Base-by-base conservation (phyloP, 176 grass and related monocot genomes). In the Lolium multiflorum region DNA sequence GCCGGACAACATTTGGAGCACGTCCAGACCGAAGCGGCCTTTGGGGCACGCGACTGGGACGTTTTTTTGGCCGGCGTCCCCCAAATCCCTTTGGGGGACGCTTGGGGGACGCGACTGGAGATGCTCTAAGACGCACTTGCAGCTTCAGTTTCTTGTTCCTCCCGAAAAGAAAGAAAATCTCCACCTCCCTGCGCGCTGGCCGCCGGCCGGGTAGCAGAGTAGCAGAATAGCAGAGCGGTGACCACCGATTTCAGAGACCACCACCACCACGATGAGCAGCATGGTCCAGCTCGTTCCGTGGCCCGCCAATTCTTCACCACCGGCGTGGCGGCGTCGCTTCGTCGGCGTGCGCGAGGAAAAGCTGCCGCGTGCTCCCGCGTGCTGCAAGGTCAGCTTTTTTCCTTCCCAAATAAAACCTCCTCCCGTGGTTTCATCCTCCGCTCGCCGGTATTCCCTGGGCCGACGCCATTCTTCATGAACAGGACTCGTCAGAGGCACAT, bases 301-400 rank as follows among this genome's bases (percentile, higher is more conserved):
- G 28, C 28, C 28, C 47, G 31, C 61, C 20, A 28, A 55, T 12
- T 3, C 31, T 35, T 35, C 31, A 35, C 31, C 2, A 43, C 15
- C 48, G 9, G 28, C 61, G 28, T 28, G 56, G 24, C 16, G 26
- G 76, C 75, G 31, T 58, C 79, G 10, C 18, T 5, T 57, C 76
- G 31, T 38, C 79, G 15, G 71, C 86, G 71, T 76, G 80, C 80
- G 18, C 80, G 11, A 73, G 20, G 41, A 77, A 88, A 88, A 83
- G 86, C 86, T 77, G 60, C 20, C 7, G 56, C 56, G 0, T 20
- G 74, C 37, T 59, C 56, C 44, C 54, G 28, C 28, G 28, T 28
- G 31, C 31, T 35, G 2, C 2, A 35, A 35, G 31, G 31, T 35
- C 31, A 35, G 31, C 31, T 35, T 35, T 35, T 35, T 35, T 35